Conservation (phyloP, 495 filamentous ascomycete genomes). For the Xylaria telfairii region DNA sequence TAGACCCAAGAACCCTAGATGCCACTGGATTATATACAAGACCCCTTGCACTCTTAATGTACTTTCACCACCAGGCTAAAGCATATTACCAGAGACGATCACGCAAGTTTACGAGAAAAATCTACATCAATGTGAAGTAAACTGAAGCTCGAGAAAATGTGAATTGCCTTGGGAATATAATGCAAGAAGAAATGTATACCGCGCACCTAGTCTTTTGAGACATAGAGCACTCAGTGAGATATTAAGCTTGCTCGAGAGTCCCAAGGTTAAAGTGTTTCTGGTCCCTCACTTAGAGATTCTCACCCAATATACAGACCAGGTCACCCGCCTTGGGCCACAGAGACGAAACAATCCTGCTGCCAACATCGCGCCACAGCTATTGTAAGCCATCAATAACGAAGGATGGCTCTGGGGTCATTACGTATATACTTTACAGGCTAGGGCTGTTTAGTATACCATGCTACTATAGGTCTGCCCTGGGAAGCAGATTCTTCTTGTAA, state of each 20-base stretch:
- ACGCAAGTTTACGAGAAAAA: background rate
- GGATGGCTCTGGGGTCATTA: background rate
- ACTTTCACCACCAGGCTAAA: background rate
- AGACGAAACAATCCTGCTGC: background rate
- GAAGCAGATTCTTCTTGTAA: background rate
- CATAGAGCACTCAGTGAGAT: background rate
- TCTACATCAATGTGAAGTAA: background rate
- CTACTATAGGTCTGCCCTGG: background rate
- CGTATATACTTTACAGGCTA: background rate
- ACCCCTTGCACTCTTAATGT: background rate
- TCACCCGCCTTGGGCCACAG: background rate
- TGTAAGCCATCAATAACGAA: background rate
- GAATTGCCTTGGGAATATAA: too few relatives aligned
- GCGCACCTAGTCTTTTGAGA: background rate
- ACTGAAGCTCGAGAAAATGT: background rate
- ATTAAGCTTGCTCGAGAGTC: background rate
- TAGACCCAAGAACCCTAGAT: constrained; percentile 17
- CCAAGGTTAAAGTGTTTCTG: background rate
- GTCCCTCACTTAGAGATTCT: background rate
- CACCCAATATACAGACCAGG: background rate
- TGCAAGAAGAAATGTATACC: background rate
- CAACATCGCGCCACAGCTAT: background rate
- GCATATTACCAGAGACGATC: background rate
- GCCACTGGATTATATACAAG: background rate
- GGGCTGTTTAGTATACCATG: background rate